Conservation (phyloP, 2,329 filamentous ascomycete genomes). For the Tolypocladium amazonense region DNA sequence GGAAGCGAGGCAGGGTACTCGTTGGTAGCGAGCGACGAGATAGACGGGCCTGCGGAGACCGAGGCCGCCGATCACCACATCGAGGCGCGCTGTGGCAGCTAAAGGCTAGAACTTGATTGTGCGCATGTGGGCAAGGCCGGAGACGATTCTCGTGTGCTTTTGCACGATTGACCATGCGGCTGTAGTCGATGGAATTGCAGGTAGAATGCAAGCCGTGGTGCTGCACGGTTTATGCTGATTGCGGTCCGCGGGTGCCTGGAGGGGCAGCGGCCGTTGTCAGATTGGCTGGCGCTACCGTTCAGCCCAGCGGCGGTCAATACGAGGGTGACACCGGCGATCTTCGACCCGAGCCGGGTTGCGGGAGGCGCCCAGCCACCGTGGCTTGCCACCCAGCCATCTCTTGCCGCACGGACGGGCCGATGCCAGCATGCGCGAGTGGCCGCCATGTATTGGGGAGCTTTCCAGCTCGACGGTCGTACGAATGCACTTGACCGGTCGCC, state of each 20-base stretch:
- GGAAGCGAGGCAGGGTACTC: neutral
- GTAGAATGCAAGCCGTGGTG: neutral
- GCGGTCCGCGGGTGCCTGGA: neutral
- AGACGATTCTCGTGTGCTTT: neutral
- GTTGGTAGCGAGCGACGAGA: neutral
- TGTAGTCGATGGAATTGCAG: neutral
- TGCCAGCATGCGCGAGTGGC: neutral
- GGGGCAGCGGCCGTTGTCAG: neutral
- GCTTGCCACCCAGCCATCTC: neutral
- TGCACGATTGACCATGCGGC: neutral
- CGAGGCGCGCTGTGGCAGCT: neutral
- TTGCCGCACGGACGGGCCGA: neutral
- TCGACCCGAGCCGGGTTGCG: neutral
- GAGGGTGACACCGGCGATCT: neutral
- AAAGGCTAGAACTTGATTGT: neutral
- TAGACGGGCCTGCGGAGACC: neutral
- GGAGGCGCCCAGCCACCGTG: neutral
- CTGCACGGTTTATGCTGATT: neutral
- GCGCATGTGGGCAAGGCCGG: neutral
- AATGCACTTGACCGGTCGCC: neutral
- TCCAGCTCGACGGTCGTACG: neutral
- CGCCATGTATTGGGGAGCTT: neutral
- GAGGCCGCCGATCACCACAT: neutral
- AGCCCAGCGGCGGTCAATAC: neutral
- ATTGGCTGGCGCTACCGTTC: neutral